Evolutionary conservation across 495 filamentous ascomycete genomes (phyloP), one percentile per base, ranked within the genome.

Genomic region (Penicillium canescens): DNA sequence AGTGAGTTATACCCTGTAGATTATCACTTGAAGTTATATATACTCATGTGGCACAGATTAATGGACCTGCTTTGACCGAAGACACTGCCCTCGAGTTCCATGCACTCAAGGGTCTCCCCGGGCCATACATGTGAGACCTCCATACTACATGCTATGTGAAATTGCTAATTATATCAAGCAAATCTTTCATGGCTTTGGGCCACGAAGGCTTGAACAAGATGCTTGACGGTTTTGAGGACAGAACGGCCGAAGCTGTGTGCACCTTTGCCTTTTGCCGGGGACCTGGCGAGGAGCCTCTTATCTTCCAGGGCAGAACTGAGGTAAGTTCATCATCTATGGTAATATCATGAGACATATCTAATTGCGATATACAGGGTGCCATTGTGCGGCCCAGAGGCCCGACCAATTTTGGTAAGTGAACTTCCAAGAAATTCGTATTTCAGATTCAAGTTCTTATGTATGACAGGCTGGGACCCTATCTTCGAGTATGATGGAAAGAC

Each of bases 31-130:
- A 42, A 26, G 20, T 28, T 18, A 2, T 13, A 12, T 24, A 23
- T 42, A 26, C 51, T 67, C 43, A 71, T 42, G 46, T 36, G 11
- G 6, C 6, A 6, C 48, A 96, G 91, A 69, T 94, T 43, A 69
- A 83, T 55, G 94, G 92, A 0, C 92, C 94, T 13, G 95, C 96
- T 33, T 78, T 99, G 46, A 93, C 95, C 18, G 94, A 99, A 69
- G 94, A 99, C 73, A 98, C 94, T 11, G 90, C 88, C 61, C 78
- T 99, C 24, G 92, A 90, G 73, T 99, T 98, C 72, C 85, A 89
- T 64, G 92, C 92, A 9, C 75, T 96, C 43, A 83, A 89, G 55
- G 92, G 90, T 11, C 77, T 99, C 36, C 94, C 94, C n/a, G 94
- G 94, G 3, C 92, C 94, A 24, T 99, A 99, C 68, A 92, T 99